Base-by-base conservation (phyloP, 441 rosid species). In the Bruguiera hainesii region DNA sequence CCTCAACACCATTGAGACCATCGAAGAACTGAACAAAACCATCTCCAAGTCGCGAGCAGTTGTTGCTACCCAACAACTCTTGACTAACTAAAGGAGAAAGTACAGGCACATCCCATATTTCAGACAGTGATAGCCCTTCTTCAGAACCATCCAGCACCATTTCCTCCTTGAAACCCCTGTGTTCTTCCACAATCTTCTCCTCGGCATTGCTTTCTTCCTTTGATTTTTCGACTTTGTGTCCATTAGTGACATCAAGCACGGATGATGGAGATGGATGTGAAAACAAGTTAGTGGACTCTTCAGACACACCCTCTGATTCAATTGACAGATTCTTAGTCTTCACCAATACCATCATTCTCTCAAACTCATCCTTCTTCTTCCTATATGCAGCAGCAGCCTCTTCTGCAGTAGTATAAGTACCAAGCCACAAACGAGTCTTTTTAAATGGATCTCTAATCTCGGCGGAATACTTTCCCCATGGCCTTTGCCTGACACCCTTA, bases 311-410 rank as follows among this genome's bases (percentile, higher is more conserved):
- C 48, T 23, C 60, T 1, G 68, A 35, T 23, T 21, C 49, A n/a
- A 60, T 21, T 0, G 60, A 11, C 70, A 49, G 46, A 23, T 51
- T 65, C 66, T 61, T 68, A 7, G 67, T 52, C 62, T 60, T 77
- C 35, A 49, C 61, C 26, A 25, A 57, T 30, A 25, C 68, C 46
- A 65, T 25, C 59, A 21, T 67, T 7, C n/a, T 63, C 5, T 83
- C 81, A 33, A 80, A 77, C 74, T 86, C 86, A 0, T 63, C 68
- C 66, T 77, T 83, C 79, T 82, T 83, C 31, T 60, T 66, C 74
- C 61, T 69, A 61, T 83, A 80, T 60, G 82, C 86, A 20, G 68
- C 70, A 11, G 87, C 77, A 51, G 90, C 87, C 58, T 83, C 84
- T 59, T 80, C 83, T 1, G 77, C 78, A 0, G 77, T 80, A 7